Evolutionary conservation across 176 grass and related monocot genomes (phyloP).

Genomic region (Zoysia japonica): DNA sequence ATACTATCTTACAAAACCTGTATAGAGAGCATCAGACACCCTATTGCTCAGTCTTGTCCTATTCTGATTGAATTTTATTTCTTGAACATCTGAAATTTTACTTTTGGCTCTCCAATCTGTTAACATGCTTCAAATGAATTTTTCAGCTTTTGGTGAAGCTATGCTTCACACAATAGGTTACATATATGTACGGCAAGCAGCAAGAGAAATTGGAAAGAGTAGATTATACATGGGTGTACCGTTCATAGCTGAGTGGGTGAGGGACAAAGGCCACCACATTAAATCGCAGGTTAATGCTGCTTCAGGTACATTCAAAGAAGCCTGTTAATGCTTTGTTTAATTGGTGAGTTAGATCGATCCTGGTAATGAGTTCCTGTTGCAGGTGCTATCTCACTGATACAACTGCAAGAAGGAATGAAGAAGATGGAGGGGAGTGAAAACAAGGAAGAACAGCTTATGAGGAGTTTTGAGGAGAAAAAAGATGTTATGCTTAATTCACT

Average conservation of each 20-base stretch:
- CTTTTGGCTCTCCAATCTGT: constrained; percentile 26
- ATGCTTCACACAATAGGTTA: constrained; percentile 98
- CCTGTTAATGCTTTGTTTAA: constrained; percentile 22
- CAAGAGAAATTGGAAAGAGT: constrained; percentile 85
- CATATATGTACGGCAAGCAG: constrained; percentile 82
- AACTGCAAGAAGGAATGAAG: constrained; percentile 90
- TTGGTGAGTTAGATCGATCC: not conserved
- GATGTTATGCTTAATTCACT: constrained; percentile 84
- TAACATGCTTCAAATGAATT: constrained; percentile 29
- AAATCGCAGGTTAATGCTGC: constrained; percentile 99
- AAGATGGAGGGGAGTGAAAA: constrained; percentile 66
- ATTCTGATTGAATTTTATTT: not conserved
- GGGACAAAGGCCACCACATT: constrained; percentile 88
- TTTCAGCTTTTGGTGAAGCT: constrained; percentile 97
- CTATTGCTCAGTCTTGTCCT: not conserved
- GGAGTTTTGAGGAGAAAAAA: constrained; percentile 86
- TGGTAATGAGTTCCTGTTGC: constrained; percentile 27
- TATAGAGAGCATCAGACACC: not conserved
- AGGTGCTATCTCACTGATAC: constrained; percentile 88
- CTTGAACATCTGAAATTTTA: not conserved
- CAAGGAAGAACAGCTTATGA: constrained; percentile 61
- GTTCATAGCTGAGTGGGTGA: constrained; percentile 98
- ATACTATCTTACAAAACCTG: not conserved
- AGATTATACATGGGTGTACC: constrained; percentile 80
- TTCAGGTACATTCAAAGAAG: constrained; percentile 63